phyloP scores from a whole-genome alignment of 179 eudicot species.

The Beta macrorhiza region DNA sequence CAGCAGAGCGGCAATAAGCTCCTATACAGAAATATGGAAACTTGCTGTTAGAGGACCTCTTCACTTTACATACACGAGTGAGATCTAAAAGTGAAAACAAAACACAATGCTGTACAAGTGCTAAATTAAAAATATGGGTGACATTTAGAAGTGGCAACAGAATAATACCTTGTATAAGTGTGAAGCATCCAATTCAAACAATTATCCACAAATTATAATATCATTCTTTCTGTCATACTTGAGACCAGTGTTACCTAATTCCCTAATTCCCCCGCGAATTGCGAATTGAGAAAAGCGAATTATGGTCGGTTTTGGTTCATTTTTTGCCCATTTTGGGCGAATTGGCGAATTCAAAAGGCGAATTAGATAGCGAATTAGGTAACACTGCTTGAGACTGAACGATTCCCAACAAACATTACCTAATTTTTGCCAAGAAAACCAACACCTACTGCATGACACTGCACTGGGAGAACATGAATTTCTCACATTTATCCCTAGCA shows the following conservation, averaged over 20 bases:
- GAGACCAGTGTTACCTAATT: too few relatives aligned
- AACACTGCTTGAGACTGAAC: too few relatives aligned
- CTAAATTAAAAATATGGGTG: not conserved
- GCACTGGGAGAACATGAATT: not conserved
- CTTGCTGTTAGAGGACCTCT: constrained; percentile 1
- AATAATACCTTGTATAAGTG: not conserved
- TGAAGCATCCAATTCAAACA: not conserved
- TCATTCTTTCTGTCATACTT: not conserved
- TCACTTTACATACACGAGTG: not conserved
- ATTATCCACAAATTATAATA: not conserved
- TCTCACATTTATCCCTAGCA: constrained; percentile 4
- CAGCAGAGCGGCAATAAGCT: constrained; percentile 85
- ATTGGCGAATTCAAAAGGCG: too few relatives aligned
- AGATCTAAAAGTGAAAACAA: not conserved
- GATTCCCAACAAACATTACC: not conserved
- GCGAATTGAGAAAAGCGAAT: too few relatives aligned
- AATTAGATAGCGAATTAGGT: too few relatives aligned
- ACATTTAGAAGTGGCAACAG: not conserved
- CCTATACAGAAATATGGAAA: constrained; percentile 47
- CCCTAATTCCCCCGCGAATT: too few relatives aligned
- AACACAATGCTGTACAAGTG: not conserved
- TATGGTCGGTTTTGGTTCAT: too few relatives aligned
- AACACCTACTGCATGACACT: not conserved
- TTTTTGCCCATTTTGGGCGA: too few relatives aligned
- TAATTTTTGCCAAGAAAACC: not conserved